Evolutionary conservation across 345 rosid species (phyloP).

Genomic region (Melaleuca alternifolia): DNA sequence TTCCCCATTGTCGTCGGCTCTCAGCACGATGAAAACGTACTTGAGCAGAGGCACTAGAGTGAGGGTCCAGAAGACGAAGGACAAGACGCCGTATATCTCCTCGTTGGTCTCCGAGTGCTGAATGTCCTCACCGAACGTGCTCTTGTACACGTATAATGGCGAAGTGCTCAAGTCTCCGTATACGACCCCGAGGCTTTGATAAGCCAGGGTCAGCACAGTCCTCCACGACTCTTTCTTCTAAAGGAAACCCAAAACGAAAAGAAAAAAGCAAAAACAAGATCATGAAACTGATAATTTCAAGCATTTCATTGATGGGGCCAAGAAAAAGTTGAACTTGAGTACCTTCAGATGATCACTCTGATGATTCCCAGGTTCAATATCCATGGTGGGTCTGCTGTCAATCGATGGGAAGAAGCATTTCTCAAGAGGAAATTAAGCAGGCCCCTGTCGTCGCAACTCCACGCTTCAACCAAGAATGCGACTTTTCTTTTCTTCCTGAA

Average conservation of each 20-base stretch:
- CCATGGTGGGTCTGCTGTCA: conserved; percentile 1
- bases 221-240: conserved; percentile 79
- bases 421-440: background rate
- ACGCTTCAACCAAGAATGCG: background rate
- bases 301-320: background rate
- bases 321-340: background rate
- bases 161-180: conserved; percentile 91
- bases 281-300: background rate
- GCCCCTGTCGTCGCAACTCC: background rate
- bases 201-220: conserved; percentile 72
- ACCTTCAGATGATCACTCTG: background rate
- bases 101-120: conserved; percentile 68
- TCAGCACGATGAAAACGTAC: conserved; percentile 70
- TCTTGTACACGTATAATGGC: conserved; percentile 74
- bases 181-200: conserved; percentile 54
- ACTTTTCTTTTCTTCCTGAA: background rate
- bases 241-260: background rate
- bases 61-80: conserved; percentile 86
- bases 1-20: conserved; percentile 91
- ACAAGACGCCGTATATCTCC: conserved; percentile 83
- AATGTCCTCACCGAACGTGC: conserved; percentile 73
- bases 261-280: background rate
- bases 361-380: background rate
- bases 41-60: conserved; percentile 79
- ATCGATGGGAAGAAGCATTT: background rate